These are phyloP conservation scores for Jamesozyma rosinii DNA, from an alignment of 805 yeast species.

Conservation along the genomic window DNA sequence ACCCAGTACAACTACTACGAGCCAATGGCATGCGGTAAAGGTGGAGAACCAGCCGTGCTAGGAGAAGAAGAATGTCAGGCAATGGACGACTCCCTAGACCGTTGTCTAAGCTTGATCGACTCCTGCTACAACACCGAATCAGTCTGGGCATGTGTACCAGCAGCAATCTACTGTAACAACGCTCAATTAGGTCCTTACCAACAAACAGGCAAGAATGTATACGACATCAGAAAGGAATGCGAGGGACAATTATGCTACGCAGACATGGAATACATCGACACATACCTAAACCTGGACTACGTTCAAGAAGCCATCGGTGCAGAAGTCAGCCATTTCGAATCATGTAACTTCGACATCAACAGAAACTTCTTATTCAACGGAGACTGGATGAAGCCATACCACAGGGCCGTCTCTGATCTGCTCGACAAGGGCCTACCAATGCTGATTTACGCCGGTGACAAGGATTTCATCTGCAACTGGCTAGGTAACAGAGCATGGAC, in stretches of 20 bases:
- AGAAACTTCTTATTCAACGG: slow-evolving; percentile 77
- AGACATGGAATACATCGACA: slow-evolving; percentile 64
- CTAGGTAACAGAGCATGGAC: slow-evolving; percentile 88
- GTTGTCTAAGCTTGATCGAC: slow-evolving; percentile 68
- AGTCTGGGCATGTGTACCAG: slow-evolving; percentile 84
- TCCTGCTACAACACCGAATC: slow-evolving; percentile 68
- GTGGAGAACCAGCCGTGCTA: slow-evolving; percentile 73
- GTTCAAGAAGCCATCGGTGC: slow-evolving; percentile 84
- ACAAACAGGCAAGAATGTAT: slow-evolving; percentile 80
- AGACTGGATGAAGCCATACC: slow-evolving; percentile 89
- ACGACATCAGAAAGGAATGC: slow-evolving; percentile 79
- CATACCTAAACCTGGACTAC: slow-evolving; percentile 64
- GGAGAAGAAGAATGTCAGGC: slow-evolving; percentile 69
- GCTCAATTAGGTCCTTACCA: slow-evolving; percentile 74
- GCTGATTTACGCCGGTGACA: slow-evolving; percentile 88
- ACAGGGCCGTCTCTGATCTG: slow-evolving; percentile 58
- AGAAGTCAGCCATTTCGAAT: slow-evolving; percentile 67
- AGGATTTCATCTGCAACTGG: slow-evolving; percentile 95
- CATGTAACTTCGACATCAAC: slow-evolving; percentile 72
- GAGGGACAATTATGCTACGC: slow-evolving; percentile 65
- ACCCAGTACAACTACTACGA: slow-evolving; percentile 69
- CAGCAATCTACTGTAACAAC: slow-evolving; percentile 80
- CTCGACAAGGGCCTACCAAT: slow-evolving; percentile 72
- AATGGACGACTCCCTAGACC: slow-evolving; percentile 59
- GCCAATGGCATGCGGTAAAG: slow-evolving; percentile 93